Evolutionary conservation across 345 rosid genomes (phyloP).

Genomic region (Punica granatum): DNA sequence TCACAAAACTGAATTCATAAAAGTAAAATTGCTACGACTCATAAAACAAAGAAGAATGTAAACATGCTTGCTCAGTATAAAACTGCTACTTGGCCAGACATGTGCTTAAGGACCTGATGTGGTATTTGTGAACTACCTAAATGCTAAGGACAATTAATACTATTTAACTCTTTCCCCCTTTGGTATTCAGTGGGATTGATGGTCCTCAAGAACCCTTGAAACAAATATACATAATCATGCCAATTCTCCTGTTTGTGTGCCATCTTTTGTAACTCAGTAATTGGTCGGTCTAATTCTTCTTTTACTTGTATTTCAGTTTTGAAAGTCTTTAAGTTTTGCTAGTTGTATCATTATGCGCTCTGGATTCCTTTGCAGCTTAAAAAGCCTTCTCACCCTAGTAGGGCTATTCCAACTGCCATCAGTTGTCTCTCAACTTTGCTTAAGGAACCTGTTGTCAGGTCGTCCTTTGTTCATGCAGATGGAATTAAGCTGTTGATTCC

Average conservation of each 20-base stretch:
- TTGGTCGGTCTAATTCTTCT: not conserved
- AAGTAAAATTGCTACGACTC: no score
- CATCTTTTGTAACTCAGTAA: not conserved
- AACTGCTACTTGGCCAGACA: no score
- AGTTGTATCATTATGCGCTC: not conserved
- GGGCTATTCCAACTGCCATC: constrained; percentile 65
- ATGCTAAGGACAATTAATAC: not conserved
- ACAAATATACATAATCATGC: not conserved
- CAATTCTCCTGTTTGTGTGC: not conserved
- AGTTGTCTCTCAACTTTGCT: constrained; percentile 69
- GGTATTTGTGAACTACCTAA: not conserved
- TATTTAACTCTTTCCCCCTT: not conserved
- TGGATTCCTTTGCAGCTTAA: constrained; percentile 42
- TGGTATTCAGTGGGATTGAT: not conserved
- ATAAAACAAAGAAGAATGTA: no score
- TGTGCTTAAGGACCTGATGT: no score
- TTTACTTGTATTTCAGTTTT: not conserved
- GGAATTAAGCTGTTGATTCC: constrained; percentile 89
- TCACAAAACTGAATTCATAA: no score
- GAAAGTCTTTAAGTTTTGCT: not conserved
- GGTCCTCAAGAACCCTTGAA: not conserved
- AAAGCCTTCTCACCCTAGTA: constrained; percentile 85
- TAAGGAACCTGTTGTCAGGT: constrained; percentile 83
- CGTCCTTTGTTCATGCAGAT: constrained; percentile 82
- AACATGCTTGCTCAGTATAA: no score